These are phyloP conservation scores for Kluyveromyces aestuarii DNA, from an alignment of 805 yeast genomes.

Conservation along the genomic window DNA sequence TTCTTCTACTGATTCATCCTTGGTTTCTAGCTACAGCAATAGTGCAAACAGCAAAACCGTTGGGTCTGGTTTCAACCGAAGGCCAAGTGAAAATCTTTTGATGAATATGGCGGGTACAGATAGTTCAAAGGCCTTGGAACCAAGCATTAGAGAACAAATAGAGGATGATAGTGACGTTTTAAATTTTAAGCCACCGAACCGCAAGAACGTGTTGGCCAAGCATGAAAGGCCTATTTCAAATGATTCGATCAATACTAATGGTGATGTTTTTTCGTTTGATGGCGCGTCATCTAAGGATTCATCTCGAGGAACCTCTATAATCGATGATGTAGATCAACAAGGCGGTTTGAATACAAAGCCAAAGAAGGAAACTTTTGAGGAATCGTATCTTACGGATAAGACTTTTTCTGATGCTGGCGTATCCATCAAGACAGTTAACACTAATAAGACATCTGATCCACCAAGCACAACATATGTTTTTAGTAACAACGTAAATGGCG, in stretches of 20 bases:
- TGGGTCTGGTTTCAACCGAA: conserved; percentile 22
- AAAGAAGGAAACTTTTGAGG: conserved; percentile 4
- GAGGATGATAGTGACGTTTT: neutral
- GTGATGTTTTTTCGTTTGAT: conserved; percentile 23
- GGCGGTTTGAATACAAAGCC: conserved; percentile 3
- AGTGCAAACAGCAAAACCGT: conserved; percentile 14
- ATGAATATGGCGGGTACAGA: conserved; percentile 10
- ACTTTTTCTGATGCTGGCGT: conserved; percentile 4
- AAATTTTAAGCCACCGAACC: conserved; percentile 15
- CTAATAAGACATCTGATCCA: neutral
- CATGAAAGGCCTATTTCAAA: conserved; percentile 25
- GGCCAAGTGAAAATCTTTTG: conserved; percentile 27
- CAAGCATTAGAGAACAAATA: neutral
- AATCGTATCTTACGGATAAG: conserved; percentile 4
- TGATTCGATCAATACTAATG: conserved; percentile 23
- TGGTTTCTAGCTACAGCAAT: neutral
- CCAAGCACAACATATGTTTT: conserved; percentile 6
- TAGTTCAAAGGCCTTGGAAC: neutral
- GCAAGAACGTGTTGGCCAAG: conserved; percentile 11
- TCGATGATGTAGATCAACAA: conserved; percentile 11
- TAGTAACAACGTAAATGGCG: conserved; percentile 2
- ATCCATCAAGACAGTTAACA: conserved; percentile 3
- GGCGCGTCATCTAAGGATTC: conserved; percentile 23
- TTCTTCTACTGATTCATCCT: neutral
- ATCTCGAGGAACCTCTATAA: conserved; percentile 8